phyloP scores from a whole-genome alignment of 352 stramenopile species.

The Pythium sukuiense region DNA sequence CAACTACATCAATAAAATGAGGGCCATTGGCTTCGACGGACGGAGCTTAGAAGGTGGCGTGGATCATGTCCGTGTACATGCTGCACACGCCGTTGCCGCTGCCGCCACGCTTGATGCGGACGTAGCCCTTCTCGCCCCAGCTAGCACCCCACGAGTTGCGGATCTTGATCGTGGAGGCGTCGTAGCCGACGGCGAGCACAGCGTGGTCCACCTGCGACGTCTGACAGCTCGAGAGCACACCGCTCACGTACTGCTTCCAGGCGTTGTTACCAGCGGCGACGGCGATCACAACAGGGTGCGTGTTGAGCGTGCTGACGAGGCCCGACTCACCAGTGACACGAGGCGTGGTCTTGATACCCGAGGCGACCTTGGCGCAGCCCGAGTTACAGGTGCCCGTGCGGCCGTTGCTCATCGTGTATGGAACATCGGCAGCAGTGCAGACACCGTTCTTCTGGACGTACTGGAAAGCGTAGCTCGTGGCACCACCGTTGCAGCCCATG shows the following conservation, averaged over 20 bases:
- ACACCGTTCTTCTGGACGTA: conserved; percentile 26
- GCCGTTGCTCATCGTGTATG: conserved; percentile 47
- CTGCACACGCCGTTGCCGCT: conserved; percentile 31
- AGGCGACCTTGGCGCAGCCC: conserved; percentile 26
- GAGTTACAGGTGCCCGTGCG: conserved; percentile 15
- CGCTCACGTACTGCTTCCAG: conserved; percentile 96
- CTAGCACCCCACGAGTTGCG: conserved; percentile 95
- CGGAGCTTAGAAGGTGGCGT: conserved; percentile 24
- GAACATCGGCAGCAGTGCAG: conserved; percentile 23
- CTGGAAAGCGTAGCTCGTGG: conserved; percentile 9
- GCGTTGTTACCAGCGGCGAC: conserved; percentile 91
- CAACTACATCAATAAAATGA: not conserved
- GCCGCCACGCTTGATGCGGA: conserved; percentile 83
- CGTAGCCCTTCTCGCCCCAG: conserved; percentile 95
- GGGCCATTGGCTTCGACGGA: not conserved
- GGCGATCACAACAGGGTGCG: conserved; percentile 91
- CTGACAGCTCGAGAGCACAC: conserved; percentile 77
- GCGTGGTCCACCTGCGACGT: conserved; percentile 94
- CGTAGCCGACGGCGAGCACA: conserved; percentile 95
- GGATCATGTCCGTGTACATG: conserved; percentile 41
- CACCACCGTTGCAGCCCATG: conserved; percentile 23
- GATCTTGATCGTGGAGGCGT: conserved; percentile 84
- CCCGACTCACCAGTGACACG: conserved; percentile 62
- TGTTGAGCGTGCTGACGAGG: conserved; percentile 83
- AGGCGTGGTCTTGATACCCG: conserved; percentile 34